Evolutionary conservation across 179 eudicot genomes (phyloP), one percentile per base, ranked within the genome.

Genomic region (Gypsophila paniculata): DNA sequence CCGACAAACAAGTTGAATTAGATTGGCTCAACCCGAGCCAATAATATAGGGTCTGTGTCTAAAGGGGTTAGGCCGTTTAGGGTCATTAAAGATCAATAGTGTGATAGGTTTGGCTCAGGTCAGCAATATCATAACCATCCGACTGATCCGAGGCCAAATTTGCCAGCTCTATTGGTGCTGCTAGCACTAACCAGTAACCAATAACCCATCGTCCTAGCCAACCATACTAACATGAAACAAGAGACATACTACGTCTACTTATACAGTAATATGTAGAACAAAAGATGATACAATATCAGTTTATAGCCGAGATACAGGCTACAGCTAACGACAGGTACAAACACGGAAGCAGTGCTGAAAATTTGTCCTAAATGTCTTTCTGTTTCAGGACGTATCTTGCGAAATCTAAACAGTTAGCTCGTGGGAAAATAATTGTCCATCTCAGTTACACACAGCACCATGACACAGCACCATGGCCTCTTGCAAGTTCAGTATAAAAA

Each of bases 401-500:
- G 4, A 66, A 22, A 71, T 49, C 46, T 61, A 15, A 49, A 46
- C 44, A 26, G 49, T 34, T 36, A 17, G 44, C 42, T 54, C 60
- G 14, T 49, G 19, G 67, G 29, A 65, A 64, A 21, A 59, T 65
- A 55, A 60, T 11, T 52, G 36, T 25, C 6, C 53, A 53, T 22
- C 61, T 75, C 71, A 70, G 38, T 13, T 36, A 68, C 68, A n/a
- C n/a, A 42, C 39, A 18, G 42, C 13, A 32, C 25, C 65, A 55
- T 22, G 22, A 15, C 68, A 42, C 39, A 18, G 42, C 13, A 32
- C 25, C 65, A 55, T 22, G 22, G 17, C 68, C 57, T 18, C 39
- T 26, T 19, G 51, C 22, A 78, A 62, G 55, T 53, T 54, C 32
- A 46, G 74, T 63, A 62, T 70, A 74, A 69, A 70, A 65, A 39